Evolutionary conservation across 495 filamentous ascomycete genomes (phyloP), one percentile per base, ranked within the genome.

Genomic region (Parmelia sp.): DNA sequence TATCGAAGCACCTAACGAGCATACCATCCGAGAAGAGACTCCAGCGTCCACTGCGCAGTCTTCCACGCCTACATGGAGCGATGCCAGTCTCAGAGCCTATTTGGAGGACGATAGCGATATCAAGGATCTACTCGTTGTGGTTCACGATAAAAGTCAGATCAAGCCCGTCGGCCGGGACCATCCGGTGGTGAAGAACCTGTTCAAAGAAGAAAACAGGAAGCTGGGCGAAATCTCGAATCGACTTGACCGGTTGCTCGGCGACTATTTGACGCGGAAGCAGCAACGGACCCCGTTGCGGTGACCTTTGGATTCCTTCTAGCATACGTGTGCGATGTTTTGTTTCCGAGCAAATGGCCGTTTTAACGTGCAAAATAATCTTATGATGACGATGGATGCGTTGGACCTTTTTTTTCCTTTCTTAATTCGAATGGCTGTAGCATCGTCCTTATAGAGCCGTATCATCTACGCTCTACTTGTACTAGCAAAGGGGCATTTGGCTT

Each of bases 41-140:
- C 71, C 73, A 31, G 75, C 74, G n/a, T 79, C 80, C n/a, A 71
- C 79, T 47, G 75, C 76, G 1, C 75, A 74, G 1, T 71, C 72
- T 15, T 74, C 67, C 69, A 74, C 58, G 29, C 77, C 78, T 31
- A 78, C 63, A 15, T 98, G 94, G 94, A 91, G 88, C 68, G 94
- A 96, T 73, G 80, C 86, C 65, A 87, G 83, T 68, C 81, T 98
- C 42, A 84, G 90, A 56, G 86, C 89, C 25, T 98, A 96, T 76
- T 86, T 97, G 68, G 93, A 97, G 66, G 91, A 94, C 69, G 88
- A 89, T 51, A 87, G 83, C n/a, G 92, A 96, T 65, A 89, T 98
- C 68, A 84, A 90, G 51, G 94, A 98, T 71, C 79, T 97, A 71
- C 83, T 97, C 60, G 81, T 92, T 12, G 88, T 98, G 56, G 91